Conservation (phyloP, 768 basidiomycete genomes). For the Podaxis sp. region DNA sequence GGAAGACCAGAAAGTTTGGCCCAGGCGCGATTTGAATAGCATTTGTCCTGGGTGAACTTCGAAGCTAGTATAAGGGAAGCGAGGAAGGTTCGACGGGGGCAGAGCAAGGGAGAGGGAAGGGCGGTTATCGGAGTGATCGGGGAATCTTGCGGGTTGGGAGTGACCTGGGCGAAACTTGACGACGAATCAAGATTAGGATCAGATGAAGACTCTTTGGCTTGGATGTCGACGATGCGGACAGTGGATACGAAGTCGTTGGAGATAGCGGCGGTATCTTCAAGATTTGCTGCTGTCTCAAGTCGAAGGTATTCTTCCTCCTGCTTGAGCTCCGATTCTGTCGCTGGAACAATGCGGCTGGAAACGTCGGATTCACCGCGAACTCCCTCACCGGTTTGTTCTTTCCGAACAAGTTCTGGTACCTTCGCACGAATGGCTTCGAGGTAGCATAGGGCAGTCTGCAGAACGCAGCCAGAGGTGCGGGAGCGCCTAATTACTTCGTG, state of each 20-base stretch:
- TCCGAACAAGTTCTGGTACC: constrained; percentile 58
- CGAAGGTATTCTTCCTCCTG: constrained; percentile 34
- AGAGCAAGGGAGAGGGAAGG: constrained; percentile 80
- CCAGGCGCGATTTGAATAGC: constrained; percentile 94
- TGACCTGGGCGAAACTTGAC: neutral
- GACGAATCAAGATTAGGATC: neutral
- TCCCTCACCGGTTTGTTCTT: constrained; percentile 46
- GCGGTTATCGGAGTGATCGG: constrained; percentile 23
- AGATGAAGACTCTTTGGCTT: neutral
- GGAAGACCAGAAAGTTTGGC: constrained; percentile 89
- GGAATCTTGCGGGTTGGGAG: constrained; percentile 7
- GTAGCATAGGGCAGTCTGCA: constrained; percentile 88
- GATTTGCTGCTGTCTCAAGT: constrained; percentile 15
- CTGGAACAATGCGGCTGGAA: constrained; percentile 40
- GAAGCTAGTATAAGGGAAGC: constrained; percentile 86
- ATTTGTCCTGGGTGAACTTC: constrained; percentile 92
- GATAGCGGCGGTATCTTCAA: constrained; percentile 9
- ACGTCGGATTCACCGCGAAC: constrained; percentile 38
- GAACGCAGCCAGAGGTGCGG: constrained; percentile 76
- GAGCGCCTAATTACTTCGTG: constrained; percentile 88
- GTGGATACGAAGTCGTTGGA: constrained; percentile 38
- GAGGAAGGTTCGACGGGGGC: constrained; percentile 86
- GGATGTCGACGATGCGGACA: constrained; percentile 35
- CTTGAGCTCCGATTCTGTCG: constrained; percentile 42
- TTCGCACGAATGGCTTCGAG: constrained; percentile 77